Conservation (phyloP, 2,329 filamentous ascomycete genomes). For the Chaetomium globosum region DNA sequence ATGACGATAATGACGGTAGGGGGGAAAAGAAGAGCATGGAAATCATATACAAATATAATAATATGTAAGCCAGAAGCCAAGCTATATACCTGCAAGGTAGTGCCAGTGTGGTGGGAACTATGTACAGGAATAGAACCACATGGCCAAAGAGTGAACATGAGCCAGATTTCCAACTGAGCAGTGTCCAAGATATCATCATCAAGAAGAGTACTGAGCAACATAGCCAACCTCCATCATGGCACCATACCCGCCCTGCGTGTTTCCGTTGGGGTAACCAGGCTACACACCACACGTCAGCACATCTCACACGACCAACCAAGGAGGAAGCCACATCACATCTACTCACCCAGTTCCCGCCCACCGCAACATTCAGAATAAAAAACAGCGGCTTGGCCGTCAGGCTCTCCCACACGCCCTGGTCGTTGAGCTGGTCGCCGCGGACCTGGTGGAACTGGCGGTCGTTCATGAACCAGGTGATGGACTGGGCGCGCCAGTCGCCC, state of each 20-base stretch:
- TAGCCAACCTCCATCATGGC: conserved; percentile 41
- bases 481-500: conserved; percentile 49
- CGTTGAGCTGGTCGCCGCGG: conserved; percentile 47
- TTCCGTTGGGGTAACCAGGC: conserved; percentile 39
- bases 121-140: conserved; percentile 5
- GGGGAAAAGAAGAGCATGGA: too few relatives aligned
- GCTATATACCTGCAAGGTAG: background rate
- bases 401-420: conserved; percentile 49
- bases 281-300: conserved; percentile 22
- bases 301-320: background rate
- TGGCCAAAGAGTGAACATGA: background rate
- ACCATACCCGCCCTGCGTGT: conserved; percentile 38
- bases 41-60: background rate
- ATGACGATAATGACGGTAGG: too few relatives aligned
- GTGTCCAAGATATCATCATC: background rate
- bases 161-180: background rate
- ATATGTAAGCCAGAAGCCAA: background rate
- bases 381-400: conserved; percentile 37
- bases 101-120: background rate
- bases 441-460: conserved; percentile 50
- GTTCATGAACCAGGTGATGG: conserved; percentile 54
- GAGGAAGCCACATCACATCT: background rate
- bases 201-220: conserved; percentile 37
- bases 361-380: conserved; percentile 40
- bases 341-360: conserved; percentile 42